These are phyloP conservation scores for Telfairia occidentalis DNA, from an alignment of 331 rosid species.

Conservation along the genomic window DNA sequence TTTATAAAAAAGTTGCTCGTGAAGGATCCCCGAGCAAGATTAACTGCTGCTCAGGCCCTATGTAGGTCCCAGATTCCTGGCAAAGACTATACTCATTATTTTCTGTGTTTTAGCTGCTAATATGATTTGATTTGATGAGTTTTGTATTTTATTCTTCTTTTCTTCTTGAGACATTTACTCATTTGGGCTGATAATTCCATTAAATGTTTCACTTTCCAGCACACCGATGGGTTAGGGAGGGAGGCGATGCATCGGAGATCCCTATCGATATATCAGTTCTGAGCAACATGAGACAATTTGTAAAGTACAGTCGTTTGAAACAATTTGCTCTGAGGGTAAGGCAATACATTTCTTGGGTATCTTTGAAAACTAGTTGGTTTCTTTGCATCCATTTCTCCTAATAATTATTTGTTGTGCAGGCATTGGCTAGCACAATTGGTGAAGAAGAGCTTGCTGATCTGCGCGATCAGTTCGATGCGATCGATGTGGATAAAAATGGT, in stretches of 20 bases:
- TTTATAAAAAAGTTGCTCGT: slow-evolving; percentile 88
- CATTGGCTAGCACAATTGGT: slow-evolving; percentile 87
- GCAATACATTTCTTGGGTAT: background rate
- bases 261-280: slow-evolving; percentile 95
- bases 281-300: slow-evolving; percentile 82
- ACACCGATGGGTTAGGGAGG: slow-evolving; percentile 96
- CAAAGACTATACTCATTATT: background rate
- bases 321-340: slow-evolving; percentile 91
- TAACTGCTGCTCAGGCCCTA: slow-evolving; percentile 98
- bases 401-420: slow-evolving; percentile 41
- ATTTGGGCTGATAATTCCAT: slow-evolving; percentile 13
- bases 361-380: slow-evolving; percentile 16
- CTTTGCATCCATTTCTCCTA: slow-evolving; percentile 13
- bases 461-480: slow-evolving; percentile 91
- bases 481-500: slow-evolving; percentile 94
- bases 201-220: slow-evolving; percentile 45
- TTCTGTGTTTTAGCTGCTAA: background rate
- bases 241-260: slow-evolving; percentile 84
- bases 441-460: slow-evolving; percentile 83
- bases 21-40: slow-evolving; percentile 93
- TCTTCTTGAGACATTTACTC: background rate
- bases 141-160: background rate
- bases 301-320: slow-evolving; percentile 85
- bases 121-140: background rate
- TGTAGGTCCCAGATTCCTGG: slow-evolving; percentile 42